A percentile compares a stretch with the other conserved stretches of the same genome.
Conservation (phyloP, 441 rosid species). For the Capsella rubella region DNA sequence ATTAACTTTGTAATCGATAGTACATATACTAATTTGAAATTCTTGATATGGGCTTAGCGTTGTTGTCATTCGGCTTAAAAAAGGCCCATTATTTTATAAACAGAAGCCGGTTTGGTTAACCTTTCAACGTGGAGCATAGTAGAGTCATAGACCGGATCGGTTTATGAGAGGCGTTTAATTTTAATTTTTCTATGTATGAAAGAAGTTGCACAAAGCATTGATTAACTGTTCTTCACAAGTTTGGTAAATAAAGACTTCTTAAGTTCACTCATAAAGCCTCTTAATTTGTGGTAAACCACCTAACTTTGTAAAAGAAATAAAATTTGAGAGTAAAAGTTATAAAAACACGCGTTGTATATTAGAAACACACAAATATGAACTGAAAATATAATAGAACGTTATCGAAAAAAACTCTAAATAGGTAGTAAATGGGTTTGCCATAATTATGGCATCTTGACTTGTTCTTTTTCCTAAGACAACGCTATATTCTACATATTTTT, state of each 20-base stretch:
- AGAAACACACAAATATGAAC: not conserved
- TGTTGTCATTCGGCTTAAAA: not conserved
- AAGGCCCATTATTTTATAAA: slow-evolving; percentile 15
- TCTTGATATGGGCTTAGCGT: slow-evolving; percentile 19
- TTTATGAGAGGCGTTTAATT: not conserved
- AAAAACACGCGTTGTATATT: slow-evolving; percentile 20
- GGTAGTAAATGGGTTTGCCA: slow-evolving; percentile 25
- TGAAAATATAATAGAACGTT: not conserved
- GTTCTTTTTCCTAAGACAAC: slow-evolving; percentile 36
- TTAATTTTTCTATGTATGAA: slow-evolving; percentile 14
- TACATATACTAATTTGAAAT: slow-evolving; percentile 15
- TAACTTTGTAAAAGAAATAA: slow-evolving; percentile 3
- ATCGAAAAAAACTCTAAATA: slow-evolving; percentile 12
- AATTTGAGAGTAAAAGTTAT: not conserved
- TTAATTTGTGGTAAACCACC: slow-evolving; percentile 33
- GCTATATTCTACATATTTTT: slow-evolving; percentile 6
- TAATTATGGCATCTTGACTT: slow-evolving; percentile 38
- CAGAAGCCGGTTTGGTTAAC: slow-evolving; percentile 16
- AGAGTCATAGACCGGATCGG: slow-evolving; percentile 17
- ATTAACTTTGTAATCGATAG: slow-evolving; percentile 11
- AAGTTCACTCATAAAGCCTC: slow-evolving; percentile 31
- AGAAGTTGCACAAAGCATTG: slow-evolving; percentile 8
- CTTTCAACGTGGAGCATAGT: not conserved
- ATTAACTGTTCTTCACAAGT: slow-evolving; percentile 14
- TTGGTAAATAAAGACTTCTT: slow-evolving; percentile 37